These are phyloP conservation scores for Elongisporangium prolatum DNA, from an alignment of 352 stramenopile genomes.

Conservation along the genomic window DNA sequence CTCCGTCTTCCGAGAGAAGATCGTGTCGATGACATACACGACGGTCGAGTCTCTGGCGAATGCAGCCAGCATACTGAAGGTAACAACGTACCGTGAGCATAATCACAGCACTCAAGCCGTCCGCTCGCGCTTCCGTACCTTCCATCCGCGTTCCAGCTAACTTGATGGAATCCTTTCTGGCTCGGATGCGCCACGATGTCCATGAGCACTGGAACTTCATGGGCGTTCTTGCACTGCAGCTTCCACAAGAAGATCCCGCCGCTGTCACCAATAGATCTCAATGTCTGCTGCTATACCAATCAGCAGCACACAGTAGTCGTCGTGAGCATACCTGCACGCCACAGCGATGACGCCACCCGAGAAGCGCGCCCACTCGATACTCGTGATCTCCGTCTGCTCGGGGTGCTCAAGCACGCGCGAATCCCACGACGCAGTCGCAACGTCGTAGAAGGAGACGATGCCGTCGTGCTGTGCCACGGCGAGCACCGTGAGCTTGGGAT, in stretches of 20 bases:
- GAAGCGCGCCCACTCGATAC: slow-evolving; percentile 57
- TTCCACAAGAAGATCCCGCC: slow-evolving; percentile 72
- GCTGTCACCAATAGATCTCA: slow-evolving; percentile 12
- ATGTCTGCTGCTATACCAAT: neutral
- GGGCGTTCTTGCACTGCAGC: slow-evolving; percentile 29
- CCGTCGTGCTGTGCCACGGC: slow-evolving; percentile 66
- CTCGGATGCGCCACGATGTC: slow-evolving; percentile 58
- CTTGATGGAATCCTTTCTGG: slow-evolving; percentile 39
- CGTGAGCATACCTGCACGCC: slow-evolving; percentile 36
- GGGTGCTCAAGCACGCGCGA: slow-evolving; percentile 54
- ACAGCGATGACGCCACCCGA: slow-evolving; percentile 60
- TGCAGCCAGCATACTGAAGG: slow-evolving; percentile 44
- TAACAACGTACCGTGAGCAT: neutral
- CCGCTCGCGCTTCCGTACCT: slow-evolving; percentile 13
- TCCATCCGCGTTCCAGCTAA: slow-evolving; percentile 70
- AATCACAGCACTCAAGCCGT: neutral
- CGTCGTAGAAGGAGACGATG: slow-evolving; percentile 64
- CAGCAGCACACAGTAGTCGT: neutral
- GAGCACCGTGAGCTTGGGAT: slow-evolving; percentile 48
- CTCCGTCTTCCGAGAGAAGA: slow-evolving; percentile 51
- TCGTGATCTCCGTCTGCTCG: slow-evolving; percentile 47
- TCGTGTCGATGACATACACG: slow-evolving; percentile 56
- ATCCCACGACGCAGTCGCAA: slow-evolving; percentile 52
- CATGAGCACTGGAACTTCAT: slow-evolving; percentile 43
- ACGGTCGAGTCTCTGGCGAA: slow-evolving; percentile 37